Base-by-base conservation (phyloP, 1,139 yeast species). In the Hemisphaericaspora subhashii region DNA sequence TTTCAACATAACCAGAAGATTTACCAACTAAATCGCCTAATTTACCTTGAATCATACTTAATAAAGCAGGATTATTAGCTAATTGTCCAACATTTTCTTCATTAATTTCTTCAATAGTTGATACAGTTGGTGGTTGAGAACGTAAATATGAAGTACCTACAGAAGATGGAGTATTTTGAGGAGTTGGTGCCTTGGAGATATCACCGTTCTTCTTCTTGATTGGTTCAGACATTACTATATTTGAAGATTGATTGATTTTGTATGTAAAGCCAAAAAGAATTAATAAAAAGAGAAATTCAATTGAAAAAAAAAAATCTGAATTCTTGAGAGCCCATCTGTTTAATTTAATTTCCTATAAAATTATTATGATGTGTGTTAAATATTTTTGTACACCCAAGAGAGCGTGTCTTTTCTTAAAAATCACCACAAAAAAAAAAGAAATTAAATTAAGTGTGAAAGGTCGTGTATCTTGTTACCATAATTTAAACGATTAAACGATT, bases 161-260 rank as follows among this genome's bases (percentile, higher is more conserved):
- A 22, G 95, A 83, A 4, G 98, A 86, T 17, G 99, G 99, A 1
- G 99, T 92, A 73, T 92, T 92, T 61, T 94, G 98, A 10, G 99
- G 99, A 2, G 99, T 92, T 36, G 99, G 98, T 4, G 98, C 98
- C 58, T 84, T 82, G 51, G 95, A 85, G 52, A 89, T 81, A 60
- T 86, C 88, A 57, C 84, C 83, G 51, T 79, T 66, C 57, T 81
- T 77, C 64, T 68, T 74, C 66, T 79, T 79, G 60, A 81, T 82
- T 36, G 86, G 87, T 64, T 78, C 87, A 43, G 83, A 71, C 87
- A 82, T 82, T 5, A 12, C 9, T n/a, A 10, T n/a, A n/a, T n/a
- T n/a, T 23, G 12, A 11, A 8, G 25, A 23, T 23, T 6, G 25
- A n/a, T 24, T 24, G 27, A 9, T 12, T 24, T n/a, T n/a, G n/a